Evolutionary conservation across 352 stramenopile species (phyloP), one percentile per base, ranked within the genome.

Genomic region (Aphanomyces cochlioides): DNA sequence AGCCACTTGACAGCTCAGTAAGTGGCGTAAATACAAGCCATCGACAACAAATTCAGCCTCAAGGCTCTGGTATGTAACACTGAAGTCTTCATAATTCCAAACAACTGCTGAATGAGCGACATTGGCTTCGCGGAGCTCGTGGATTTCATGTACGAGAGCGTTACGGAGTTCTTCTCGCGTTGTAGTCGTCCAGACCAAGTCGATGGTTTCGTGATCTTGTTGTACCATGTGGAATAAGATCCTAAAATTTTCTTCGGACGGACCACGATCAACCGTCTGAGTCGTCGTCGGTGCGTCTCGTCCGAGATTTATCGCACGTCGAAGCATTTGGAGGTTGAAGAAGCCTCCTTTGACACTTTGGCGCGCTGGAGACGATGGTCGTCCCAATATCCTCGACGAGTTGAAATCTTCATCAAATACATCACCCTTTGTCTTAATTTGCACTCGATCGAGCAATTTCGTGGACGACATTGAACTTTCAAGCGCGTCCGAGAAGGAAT

Each of bases 61-160:
- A 6, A 99, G 76, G 38, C 88, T 98, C 34, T 83, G 67, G 75
- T 98, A 99, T 1, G 86, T 73, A 12, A 99, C 90, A 13, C 64
- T 72, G 66, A 98, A 99, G 76, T 98, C 93, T 77, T 98, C 90
- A 68, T 97, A 94, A 73, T 99, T 99, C 96, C 96, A 99, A 15
- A 92, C 79, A 39, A 95, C 87, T 64, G 90, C 87, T 58, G 89
- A 84, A 17, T 78, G 75, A n/a, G 75, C 87, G 43, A 80, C 83
- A 58, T 92, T 83, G 19, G 92, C 89, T 47, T 88, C 79, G 6
- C 78, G 84, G 60, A 98, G 92, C 7, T 75, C 72, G 60, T 96
- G 78, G 66, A 98, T 91, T 70, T 93, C 89, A 21, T 76, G 64
- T 21, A 93, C 80, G 39, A 99, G 76, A 36, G 88, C 83, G 53